phyloP scores from a whole-genome alignment of 2,329 filamentous ascomycete species.

The Stemphylium beticola region DNA sequence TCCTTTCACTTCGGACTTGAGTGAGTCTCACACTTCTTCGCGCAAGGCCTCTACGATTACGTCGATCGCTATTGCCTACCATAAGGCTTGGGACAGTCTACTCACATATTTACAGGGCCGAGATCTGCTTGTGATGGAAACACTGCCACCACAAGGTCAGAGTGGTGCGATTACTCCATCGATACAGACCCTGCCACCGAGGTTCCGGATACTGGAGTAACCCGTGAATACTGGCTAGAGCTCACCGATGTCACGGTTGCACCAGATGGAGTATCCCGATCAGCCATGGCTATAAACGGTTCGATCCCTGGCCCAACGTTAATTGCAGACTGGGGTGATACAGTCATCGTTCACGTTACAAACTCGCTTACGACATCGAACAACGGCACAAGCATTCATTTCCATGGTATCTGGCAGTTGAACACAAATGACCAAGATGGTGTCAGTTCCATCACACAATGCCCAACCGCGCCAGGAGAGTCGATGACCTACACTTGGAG shows the following conservation, averaged over 20 bases:
- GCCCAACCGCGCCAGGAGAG: conserved; percentile 32
- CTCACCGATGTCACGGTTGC: conserved; percentile 51
- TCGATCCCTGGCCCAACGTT: conserved; percentile 54
- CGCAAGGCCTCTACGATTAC: too few relatives aligned
- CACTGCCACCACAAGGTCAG: too few relatives aligned
- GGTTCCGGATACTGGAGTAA: conserved; percentile 61
- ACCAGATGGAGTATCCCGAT: conserved; percentile 61
- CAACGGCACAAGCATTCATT: conserved; percentile 44
- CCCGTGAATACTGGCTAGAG: conserved; percentile 56
- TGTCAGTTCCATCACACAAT: conserved; percentile 43
- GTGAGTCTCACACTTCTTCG: too few relatives aligned
- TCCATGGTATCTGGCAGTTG: conserved; percentile 41
- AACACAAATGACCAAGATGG: conserved; percentile 42
- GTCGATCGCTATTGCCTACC: too few relatives aligned
- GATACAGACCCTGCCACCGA: conserved; percentile 20
- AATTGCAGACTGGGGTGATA: conserved; percentile 51
- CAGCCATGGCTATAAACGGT: conserved; percentile 50
- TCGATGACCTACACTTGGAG: conserved; percentile 44
- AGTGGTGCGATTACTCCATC: conserved; percentile 58
- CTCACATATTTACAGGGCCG: too few relatives aligned
- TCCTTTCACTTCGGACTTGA: neutral
- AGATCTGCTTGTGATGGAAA: too few relatives aligned
- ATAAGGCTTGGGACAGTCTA: too few relatives aligned
- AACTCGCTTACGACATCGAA: conserved; percentile 34
- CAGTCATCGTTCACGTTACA: conserved; percentile 46